Conservation (phyloP, 331 rosid genomes). For the Malus hybrid region DNA sequence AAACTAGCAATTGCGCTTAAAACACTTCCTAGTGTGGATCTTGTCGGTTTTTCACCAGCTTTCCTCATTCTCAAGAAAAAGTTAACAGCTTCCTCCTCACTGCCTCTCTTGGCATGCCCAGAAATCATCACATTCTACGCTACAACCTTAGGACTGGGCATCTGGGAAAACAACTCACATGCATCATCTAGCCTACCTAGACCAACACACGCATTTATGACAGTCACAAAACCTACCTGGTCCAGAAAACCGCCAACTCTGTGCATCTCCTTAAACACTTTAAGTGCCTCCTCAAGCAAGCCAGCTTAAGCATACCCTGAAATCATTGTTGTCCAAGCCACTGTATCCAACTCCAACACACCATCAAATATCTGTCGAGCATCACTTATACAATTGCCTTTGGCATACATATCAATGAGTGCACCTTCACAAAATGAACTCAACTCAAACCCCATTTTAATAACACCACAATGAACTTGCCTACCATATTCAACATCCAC, state of each 20-base stretch:
- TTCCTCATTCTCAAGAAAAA: conserved; percentile 50
- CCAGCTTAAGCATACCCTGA: conserved; percentile 54
- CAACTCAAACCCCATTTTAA: conserved; percentile 41
- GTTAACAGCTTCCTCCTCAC: conserved; percentile 31
- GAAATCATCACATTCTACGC: conserved; percentile 95
- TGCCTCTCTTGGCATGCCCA: conserved; percentile 63
- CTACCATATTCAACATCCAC: conserved; percentile 37
- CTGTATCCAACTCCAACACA: conserved; percentile 35
- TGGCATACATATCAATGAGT: conserved; percentile 61
- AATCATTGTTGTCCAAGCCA: conserved; percentile 68
- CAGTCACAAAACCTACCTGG: conserved; percentile 58
- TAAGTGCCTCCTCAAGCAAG: conserved; percentile 44
- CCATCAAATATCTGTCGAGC: conserved; percentile 45
- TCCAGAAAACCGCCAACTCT: conserved; percentile 35
- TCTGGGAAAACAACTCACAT: conserved; percentile 42
- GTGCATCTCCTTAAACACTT: conserved; percentile 50
- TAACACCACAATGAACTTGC: conserved; percentile 38
- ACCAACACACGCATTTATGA: conserved; percentile 46
- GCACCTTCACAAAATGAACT: conserved; percentile 40
- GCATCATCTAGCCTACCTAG: conserved; percentile 48
- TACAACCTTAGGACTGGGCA: conserved; percentile 48
- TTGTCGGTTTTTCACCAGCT: conserved; percentile 45
- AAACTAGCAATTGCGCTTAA: conserved; percentile 58
- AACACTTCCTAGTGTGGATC: conserved; percentile 87
- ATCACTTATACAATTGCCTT: conserved; percentile 35